These are phyloP conservation scores for Sechiopsis laciniata DNA, from an alignment of 306 rosid species.

Conservation along the genomic window DNA sequence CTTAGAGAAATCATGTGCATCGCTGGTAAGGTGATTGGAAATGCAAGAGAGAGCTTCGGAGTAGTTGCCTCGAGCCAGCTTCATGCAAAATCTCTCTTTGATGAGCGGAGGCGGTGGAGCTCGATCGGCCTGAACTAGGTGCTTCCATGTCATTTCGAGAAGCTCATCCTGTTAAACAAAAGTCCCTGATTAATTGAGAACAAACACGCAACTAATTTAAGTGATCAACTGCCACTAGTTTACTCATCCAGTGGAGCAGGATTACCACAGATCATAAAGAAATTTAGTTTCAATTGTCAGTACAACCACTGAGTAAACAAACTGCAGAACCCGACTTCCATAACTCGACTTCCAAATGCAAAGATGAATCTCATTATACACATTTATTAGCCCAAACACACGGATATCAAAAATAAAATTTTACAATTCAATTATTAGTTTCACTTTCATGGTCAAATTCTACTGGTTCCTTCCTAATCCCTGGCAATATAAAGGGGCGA, in stretches of 20 bases:
- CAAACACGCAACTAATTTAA: background rate
- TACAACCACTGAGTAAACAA: background rate
- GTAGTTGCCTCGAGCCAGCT: constrained; percentile 53
- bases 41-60: constrained; percentile 50
- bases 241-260: background rate
- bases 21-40: constrained; percentile 29
- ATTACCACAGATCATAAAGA: background rate
- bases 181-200: background rate
- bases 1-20: constrained; percentile 52
- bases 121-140: constrained; percentile 46
- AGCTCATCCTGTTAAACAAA: constrained; percentile 45
- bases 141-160: constrained; percentile 67
- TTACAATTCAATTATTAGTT: too few relatives aligned
- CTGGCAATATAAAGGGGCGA: background rate
- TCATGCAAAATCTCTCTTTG: constrained; percentile 56
- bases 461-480: background rate
- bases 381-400: background rate
- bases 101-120: constrained; percentile 44
- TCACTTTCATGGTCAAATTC: background rate
- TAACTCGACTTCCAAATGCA: background rate
- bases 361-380: constrained; percentile 4
- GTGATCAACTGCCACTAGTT: background rate
- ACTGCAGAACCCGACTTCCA: background rate
- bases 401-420: too few relatives aligned
- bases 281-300: background rate